Evolutionary conservation across 441 rosid genomes (phyloP).

Genomic region (Erysimum pusillum): DNA sequence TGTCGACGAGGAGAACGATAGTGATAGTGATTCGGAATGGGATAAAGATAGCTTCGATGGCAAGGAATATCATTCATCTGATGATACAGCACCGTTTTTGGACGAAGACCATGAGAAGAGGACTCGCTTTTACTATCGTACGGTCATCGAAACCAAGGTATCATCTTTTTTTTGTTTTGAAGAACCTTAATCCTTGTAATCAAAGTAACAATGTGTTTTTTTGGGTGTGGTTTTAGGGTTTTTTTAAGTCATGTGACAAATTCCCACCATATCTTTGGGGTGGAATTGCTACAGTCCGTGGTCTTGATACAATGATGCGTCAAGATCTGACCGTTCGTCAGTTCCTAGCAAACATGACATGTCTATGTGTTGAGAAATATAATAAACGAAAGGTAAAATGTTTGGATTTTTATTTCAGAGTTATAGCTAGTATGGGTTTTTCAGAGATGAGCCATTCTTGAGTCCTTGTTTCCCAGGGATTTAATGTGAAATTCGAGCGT

Average conservation of each 20-base stretch:
- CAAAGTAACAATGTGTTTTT: not conserved
- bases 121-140: not conserved
- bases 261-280: not conserved
- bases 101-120: not conserved
- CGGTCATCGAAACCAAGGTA: conserved; percentile 4
- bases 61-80: too few relatives aligned
- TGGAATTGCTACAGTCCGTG: not conserved
- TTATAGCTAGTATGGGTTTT: too few relatives aligned
- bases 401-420: not conserved
- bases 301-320: not conserved
- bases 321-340: not conserved
- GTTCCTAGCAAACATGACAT: not conserved
- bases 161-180: not conserved
- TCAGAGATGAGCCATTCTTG: not conserved
- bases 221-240: not conserved
- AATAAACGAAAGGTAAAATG: not conserved
- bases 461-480: not conserved
- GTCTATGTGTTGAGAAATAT: not conserved
- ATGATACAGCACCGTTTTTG: too few relatives aligned
- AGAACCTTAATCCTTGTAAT: not conserved
- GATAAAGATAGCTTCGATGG: too few relatives aligned
- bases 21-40: too few relatives aligned
- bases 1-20: not conserved
- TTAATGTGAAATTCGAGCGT: not conserved
- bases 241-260: not conserved